A percentile compares a stretch with the other conserved stretches of the same genome.
Evolutionary conservation across 2,329 filamentous ascomycete genomes (phyloP).

Genomic region (Exophiala phaeomuriformis): DNA sequence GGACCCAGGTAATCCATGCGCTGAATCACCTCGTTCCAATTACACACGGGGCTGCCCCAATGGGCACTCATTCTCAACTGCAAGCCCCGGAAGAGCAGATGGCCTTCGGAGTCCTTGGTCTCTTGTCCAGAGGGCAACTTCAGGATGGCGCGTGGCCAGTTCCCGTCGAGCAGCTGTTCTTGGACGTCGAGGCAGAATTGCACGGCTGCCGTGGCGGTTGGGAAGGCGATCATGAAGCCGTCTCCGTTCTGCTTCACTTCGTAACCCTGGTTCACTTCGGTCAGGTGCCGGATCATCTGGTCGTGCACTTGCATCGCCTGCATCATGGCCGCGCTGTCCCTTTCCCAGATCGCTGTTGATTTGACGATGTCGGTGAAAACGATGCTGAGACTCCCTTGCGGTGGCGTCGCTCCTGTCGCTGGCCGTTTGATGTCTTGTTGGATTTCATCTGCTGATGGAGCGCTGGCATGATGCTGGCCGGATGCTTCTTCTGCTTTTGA

Average conservation of each 20-base stretch:
- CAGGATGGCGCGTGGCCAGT: slow-evolving; percentile 20
- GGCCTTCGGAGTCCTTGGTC: slow-evolving; percentile 14
- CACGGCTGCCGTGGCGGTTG: slow-evolving; percentile 18
- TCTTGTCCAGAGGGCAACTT: slow-evolving; percentile 16
- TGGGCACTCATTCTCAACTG: slow-evolving; percentile 22
- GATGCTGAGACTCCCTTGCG: slow-evolving; percentile 18
- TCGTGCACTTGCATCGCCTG: slow-evolving; percentile 24
- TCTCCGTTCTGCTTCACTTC: slow-evolving; percentile 27
- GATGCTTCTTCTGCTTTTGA: too few species aligned
- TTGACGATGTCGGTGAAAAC: slow-evolving; percentile 27
- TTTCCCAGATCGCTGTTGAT: slow-evolving; percentile 26
- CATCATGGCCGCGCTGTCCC: slow-evolving; percentile 18
- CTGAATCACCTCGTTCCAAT: slow-evolving; percentile 25
- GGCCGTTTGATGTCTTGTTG: neutral
- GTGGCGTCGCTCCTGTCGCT: slow-evolving; percentile 3
- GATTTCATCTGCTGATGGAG: neutral
- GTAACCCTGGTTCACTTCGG: slow-evolving; percentile 18
- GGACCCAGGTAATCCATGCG: slow-evolving; percentile 25
- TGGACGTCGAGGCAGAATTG: slow-evolving; percentile 25
- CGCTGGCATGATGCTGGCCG: too few species aligned
- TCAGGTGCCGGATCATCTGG: slow-evolving; percentile 17
- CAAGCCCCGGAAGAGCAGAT: slow-evolving; percentile 23
- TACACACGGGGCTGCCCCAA: slow-evolving; percentile 22
- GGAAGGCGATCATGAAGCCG: slow-evolving; percentile 27
- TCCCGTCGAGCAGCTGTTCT: slow-evolving; percentile 20